A percentile compares a stretch with the other conserved stretches of the same genome.
phyloP scores from a whole-genome alignment of 1,284 basidiomycete genomes.

The Meira miltonrushii region DNA sequence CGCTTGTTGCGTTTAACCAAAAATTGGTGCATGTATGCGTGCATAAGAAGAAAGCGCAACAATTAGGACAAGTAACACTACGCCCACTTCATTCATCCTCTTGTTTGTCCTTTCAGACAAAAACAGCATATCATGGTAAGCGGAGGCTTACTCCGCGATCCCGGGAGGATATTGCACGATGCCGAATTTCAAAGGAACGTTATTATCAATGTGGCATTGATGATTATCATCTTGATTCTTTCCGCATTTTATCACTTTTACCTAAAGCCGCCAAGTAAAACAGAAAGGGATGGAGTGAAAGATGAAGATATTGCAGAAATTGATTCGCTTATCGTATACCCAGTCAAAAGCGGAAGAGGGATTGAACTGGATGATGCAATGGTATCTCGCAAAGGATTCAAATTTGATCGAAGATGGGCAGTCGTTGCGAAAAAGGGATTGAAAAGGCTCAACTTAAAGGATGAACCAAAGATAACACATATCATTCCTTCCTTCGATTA shows the following conservation, averaged over 20 bases:
- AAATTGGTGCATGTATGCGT: too few relatives aligned
- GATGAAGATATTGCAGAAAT: constrained; percentile 33
- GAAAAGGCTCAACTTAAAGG: constrained; percentile 22
- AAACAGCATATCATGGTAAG: constrained; percentile 5
- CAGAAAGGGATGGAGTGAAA: constrained; percentile 14
- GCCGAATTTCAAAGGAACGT: neutral
- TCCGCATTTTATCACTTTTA: constrained; percentile 6
- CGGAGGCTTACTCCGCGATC: constrained; percentile 6
- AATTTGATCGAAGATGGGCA: constrained; percentile 39
- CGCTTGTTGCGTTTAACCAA: too few relatives aligned
- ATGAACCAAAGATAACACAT: constrained; percentile 30
- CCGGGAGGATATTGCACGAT: neutral
- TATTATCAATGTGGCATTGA: neutral
- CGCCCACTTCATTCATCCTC: neutral
- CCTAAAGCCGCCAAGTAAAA: neutral
- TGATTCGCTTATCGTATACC: constrained; percentile 29
- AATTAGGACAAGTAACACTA: neutral
- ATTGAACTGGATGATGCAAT: constrained; percentile 13
- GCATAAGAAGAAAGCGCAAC: neutral
- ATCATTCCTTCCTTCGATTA: constrained; percentile 23
- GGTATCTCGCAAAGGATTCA: constrained; percentile 26
- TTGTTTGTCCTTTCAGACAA: neutral
- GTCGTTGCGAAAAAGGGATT: constrained; percentile 16
- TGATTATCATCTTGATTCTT: neutral
- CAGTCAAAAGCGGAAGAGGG: constrained; percentile 36